phyloP scores from a whole-genome alignment of 495 filamentous ascomycete species.

The Bacidia rubella region DNA sequence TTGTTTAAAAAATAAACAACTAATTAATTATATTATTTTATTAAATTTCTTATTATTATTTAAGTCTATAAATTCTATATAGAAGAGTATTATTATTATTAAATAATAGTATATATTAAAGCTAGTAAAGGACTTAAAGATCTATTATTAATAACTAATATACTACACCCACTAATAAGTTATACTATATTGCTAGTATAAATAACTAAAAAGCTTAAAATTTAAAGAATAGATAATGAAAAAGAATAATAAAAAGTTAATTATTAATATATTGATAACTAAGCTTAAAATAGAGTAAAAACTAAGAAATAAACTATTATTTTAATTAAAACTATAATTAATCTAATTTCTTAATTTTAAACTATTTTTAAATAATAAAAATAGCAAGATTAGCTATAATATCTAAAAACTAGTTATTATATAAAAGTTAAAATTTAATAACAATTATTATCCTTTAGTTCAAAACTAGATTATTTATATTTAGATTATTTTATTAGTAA shows the following conservation, averaged over 20 bases:
- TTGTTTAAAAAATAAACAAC: not conserved
- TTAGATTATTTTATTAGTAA: not conserved
- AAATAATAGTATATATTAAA: not conserved
- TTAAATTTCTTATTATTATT: not conserved
- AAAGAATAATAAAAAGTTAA: not conserved
- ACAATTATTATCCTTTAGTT: not conserved
- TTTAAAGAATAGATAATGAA: not conserved
- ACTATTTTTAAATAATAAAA: too few relatives aligned
- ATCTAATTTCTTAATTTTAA: too few relatives aligned
- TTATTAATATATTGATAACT: not conserved
- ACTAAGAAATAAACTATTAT: not conserved
- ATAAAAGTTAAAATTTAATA: not conserved
- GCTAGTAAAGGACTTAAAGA: not conserved
- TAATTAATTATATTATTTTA: not conserved
- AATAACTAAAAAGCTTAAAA: not conserved
- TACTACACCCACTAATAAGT: not conserved
- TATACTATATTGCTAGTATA: not conserved
- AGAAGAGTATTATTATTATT: too few relatives aligned
- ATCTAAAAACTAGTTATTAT: not conserved
- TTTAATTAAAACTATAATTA: not conserved
- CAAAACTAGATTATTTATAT: not conserved
- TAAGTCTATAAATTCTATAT: not conserved
- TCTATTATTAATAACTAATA: not conserved
- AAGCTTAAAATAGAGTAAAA: not conserved
- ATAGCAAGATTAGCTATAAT: too few relatives aligned